Conservation (phyloP, 371 early-diverging fungal genomes). For the Choanephora cucurbitarum region DNA sequence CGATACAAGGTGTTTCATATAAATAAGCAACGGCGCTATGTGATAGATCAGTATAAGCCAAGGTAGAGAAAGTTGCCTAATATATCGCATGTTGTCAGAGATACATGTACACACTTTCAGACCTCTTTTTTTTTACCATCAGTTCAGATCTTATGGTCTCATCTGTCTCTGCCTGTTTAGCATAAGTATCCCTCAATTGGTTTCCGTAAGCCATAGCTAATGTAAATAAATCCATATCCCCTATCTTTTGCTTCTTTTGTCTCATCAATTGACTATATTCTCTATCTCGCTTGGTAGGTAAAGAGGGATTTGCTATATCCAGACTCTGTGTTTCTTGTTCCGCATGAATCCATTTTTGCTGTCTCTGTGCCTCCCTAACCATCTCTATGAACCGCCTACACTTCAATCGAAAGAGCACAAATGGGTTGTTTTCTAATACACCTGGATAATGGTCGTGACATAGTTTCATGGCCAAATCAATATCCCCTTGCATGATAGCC, state of each 20-base stretch:
- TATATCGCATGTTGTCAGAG: too few species aligned
- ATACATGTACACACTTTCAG: not conserved
- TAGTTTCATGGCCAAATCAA: conserved; percentile 69
- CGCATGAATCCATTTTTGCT: conserved; percentile 22
- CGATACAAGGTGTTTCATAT: conserved; percentile 36
- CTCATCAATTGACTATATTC: conserved; percentile 2
- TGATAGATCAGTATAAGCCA: conserved; percentile 75
- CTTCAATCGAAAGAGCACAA: conserved; percentile 67
- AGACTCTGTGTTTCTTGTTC: conserved; percentile 35
- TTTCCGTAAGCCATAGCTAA: conserved; percentile 68
- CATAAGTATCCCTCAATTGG: conserved; percentile 64
- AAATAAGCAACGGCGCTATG: conserved; percentile 58
- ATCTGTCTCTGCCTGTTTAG: conserved; percentile 27
- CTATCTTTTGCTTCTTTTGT: conserved; percentile 21
- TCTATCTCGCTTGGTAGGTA: conserved; percentile 17
- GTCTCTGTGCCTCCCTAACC: conserved; percentile 43
- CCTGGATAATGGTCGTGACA: conserved; percentile 64
- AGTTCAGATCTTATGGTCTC: conserved; percentile 15
- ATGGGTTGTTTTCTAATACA: conserved; percentile 55
- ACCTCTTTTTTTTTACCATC: conserved; percentile 21
- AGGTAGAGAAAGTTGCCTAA: conserved; percentile 64
- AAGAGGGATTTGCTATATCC: conserved; percentile 4
- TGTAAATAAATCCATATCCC: not conserved
- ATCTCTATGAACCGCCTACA: conserved; percentile 90
- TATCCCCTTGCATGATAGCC: conserved; percentile 69